phyloP scores from a whole-genome alignment of 257 asterid species.

The Solanum tarapatanum region DNA sequence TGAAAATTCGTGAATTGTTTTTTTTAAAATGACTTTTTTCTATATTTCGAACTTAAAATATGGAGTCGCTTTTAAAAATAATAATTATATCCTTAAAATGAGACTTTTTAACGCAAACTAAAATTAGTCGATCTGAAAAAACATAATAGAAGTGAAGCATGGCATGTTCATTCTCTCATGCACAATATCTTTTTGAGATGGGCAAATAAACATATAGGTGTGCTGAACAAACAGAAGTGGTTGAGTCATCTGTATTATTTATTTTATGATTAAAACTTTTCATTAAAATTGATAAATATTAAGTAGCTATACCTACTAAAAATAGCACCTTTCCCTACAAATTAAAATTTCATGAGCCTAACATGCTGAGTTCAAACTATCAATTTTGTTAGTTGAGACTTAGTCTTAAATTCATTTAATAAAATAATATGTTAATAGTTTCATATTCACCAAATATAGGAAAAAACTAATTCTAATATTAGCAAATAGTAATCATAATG shows the following conservation, averaged over 20 bases:
- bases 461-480: background rate
- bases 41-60: background rate
- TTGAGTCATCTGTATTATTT: background rate
- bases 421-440: background rate
- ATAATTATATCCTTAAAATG: background rate
- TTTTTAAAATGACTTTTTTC: background rate
- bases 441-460: background rate
- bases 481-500: background rate
- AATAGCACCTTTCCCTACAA: background rate
- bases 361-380: background rate
- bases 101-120: background rate
- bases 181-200: background rate
- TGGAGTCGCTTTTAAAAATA: background rate
- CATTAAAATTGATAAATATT: background rate
- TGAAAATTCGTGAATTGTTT: background rate
- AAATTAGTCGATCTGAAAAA: background rate
- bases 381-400: background rate
- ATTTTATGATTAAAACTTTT: background rate
- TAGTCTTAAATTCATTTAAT: background rate
- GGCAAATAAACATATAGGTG: background rate
- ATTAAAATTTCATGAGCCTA: background rate
- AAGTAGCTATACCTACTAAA: constrained; percentile 2
- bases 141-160: background rate
- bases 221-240: background rate
- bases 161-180: background rate